Evolutionary conservation across 371 early-diverging fungal genomes (phyloP).

Genomic region (Mortierella sp.): DNA sequence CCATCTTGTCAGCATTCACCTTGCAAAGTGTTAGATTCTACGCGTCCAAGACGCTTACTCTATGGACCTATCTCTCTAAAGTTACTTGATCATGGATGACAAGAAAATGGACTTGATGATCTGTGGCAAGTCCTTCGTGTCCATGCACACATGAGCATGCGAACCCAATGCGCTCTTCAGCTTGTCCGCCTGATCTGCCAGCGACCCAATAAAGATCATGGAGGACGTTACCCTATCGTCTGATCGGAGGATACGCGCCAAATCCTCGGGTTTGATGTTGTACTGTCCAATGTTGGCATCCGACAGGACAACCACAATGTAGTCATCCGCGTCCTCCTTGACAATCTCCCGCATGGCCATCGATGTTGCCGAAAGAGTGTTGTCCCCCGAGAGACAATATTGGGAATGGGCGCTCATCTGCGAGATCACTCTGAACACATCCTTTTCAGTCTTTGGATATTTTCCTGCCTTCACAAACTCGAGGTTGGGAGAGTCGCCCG

Average conservation of each 20-base stretch:
- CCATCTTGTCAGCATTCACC: too few species aligned
- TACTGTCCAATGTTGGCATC: slow-evolving; percentile 90
- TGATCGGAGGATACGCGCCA: slow-evolving; percentile 74
- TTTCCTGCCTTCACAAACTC: slow-evolving; percentile 75
- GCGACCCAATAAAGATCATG: slow-evolving; percentile 78
- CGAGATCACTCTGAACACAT: slow-evolving; percentile 73
- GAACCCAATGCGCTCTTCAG: slow-evolving; percentile 72
- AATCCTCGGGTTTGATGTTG: slow-evolving; percentile 78
- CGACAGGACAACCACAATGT: slow-evolving; percentile 81
- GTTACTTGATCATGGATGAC: slow-evolving; percentile 73
- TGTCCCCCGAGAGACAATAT: slow-evolving; percentile 81
- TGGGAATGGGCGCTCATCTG: slow-evolving; percentile 76
- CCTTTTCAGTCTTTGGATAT: slow-evolving; percentile 82
- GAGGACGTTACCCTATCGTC: slow-evolving; percentile 75
- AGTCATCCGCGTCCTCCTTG: slow-evolving; percentile 82
- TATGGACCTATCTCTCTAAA: not conserved
- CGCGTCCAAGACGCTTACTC: too few species aligned
- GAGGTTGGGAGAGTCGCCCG: slow-evolving; percentile 81
- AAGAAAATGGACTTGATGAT: slow-evolving; percentile 83
- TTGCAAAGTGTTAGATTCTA: too few species aligned
- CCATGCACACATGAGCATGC: slow-evolving; percentile 74
- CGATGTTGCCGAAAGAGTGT: slow-evolving; percentile 77
- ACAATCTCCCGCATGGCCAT: slow-evolving; percentile 77
- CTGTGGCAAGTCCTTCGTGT: slow-evolving; percentile 84
- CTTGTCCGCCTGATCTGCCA: slow-evolving; percentile 73